phyloP scores from a whole-genome alignment of 345 rosid genomes.

The Ceriops decandra region DNA sequence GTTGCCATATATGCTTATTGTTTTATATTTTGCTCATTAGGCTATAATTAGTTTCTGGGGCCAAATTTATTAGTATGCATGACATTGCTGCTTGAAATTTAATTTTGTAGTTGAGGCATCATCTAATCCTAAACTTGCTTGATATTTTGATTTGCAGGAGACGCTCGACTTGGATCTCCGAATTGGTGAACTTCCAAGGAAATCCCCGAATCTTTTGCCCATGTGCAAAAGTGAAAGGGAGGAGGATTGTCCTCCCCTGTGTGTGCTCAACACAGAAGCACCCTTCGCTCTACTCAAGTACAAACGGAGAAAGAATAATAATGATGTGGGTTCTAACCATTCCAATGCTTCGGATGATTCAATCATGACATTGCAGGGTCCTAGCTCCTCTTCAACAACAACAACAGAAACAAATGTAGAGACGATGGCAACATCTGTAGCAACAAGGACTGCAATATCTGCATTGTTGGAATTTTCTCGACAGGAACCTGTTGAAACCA shows the following conservation, averaged over 20 bases:
- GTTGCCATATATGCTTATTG: too few relatives aligned
- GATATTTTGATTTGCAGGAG: conserved; percentile 31
- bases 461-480: conserved; percentile 81
- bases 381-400: conserved; percentile 61
- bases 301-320: conserved; percentile 58
- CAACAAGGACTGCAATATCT: conserved; percentile 62
- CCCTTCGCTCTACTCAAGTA: conserved; percentile 61
- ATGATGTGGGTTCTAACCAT: conserved; percentile 39
- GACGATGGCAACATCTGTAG: conserved; percentile 36
- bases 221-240: conserved; percentile 47
- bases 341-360: conserved; percentile 53
- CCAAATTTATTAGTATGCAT: neutral
- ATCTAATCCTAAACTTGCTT: too few relatives aligned
- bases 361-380: conserved; percentile 54
- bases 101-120: too few relatives aligned
- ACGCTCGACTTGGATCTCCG: conserved; percentile 17
- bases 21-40: too few relatives aligned
- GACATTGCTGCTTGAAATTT: neutral
- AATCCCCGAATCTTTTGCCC: conserved; percentile 24
- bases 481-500: conserved; percentile 49
- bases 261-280: conserved; percentile 55
- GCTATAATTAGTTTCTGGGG: too few relatives aligned
- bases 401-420: conserved; percentile 43
- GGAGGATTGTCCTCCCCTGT: conserved; percentile 42
- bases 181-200: conserved; percentile 31